phyloP scores from a whole-genome alignment of 441 rosid genomes.

The Euphorbia corollata region DNA sequence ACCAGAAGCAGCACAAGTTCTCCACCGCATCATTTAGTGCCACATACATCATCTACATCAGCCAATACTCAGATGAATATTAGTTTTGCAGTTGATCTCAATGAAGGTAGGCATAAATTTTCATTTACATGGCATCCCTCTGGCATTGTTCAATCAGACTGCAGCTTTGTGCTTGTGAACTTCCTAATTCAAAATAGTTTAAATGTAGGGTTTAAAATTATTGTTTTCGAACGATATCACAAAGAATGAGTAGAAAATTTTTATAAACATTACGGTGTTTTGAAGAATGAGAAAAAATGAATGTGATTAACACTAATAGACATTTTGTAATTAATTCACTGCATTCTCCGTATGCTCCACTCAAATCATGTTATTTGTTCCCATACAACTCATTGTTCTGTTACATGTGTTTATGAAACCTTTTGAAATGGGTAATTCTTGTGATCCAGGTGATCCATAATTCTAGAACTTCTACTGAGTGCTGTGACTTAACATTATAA shows the following conservation, averaged over 20 bases:
- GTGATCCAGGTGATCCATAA: neutral
- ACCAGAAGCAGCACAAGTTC: slow-evolving; percentile 36
- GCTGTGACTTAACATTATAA: neutral
- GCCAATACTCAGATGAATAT: slow-evolving; percentile 34
- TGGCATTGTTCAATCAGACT: neutral
- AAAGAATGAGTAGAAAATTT: too few relatives aligned
- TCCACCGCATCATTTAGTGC: slow-evolving; percentile 36
- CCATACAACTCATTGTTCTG: neutral
- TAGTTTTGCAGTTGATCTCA: slow-evolving; percentile 55
- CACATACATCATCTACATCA: slow-evolving; percentile 36
- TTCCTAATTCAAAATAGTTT: neutral
- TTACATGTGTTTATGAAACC: neutral
- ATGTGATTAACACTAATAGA: neutral
- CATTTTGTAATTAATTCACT: neutral
- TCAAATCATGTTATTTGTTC: neutral
- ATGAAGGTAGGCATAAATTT: slow-evolving; percentile 39
- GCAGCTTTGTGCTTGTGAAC: slow-evolving; percentile 3
- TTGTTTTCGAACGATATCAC: neutral
- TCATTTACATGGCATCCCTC: slow-evolving; percentile 8
- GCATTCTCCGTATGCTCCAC: too few relatives aligned
- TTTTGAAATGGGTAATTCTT: neutral
- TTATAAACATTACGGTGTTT: neutral
- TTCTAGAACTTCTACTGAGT: neutral
- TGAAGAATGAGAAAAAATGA: neutral
- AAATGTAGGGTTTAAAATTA: neutral